Evolutionary conservation across 2,329 filamentous ascomycete species (phyloP).

Genomic region (Aspergillus fructus): DNA sequence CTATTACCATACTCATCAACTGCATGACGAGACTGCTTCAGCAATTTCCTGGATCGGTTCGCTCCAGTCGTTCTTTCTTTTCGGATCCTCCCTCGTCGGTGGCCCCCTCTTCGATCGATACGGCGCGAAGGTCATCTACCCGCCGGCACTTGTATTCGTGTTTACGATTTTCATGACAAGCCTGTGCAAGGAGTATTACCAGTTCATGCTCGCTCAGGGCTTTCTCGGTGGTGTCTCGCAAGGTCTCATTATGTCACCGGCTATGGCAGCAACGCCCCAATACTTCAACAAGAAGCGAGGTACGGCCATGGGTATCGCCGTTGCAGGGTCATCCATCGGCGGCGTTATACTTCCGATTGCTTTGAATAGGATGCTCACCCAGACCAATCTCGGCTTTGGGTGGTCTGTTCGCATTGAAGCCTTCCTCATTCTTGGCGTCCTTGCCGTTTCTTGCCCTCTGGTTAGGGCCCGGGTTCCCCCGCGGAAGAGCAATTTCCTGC

Average conservation of each 20-base stretch:
- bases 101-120: conserved; percentile 49
- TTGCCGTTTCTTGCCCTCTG: conserved; percentile 37
- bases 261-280: conserved; percentile 47
- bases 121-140: conserved; percentile 25
- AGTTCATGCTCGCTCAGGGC: conserved; percentile 44
- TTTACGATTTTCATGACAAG: conserved; percentile 33
- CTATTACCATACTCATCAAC: conserved; percentile 39
- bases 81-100: conserved; percentile 41
- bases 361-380: conserved; percentile 51
- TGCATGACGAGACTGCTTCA: conserved; percentile 30
- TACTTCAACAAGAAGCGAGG: conserved; percentile 52
- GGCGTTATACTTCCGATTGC: conserved; percentile 54
- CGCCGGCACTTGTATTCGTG: conserved; percentile 10
- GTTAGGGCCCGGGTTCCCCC: conserved; percentile 20
- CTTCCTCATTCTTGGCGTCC: conserved; percentile 50
- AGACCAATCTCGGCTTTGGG: conserved; percentile 45
- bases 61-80: conserved; percentile 44
- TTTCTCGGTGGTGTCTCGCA: conserved; percentile 11
- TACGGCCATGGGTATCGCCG: conserved; percentile 47
- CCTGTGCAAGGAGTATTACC: conserved; percentile 56
- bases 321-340: conserved; percentile 52
- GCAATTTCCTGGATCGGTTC: conserved; percentile 48
- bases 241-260: conserved; percentile 44
- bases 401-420: conserved; percentile 56
- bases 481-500: conserved; percentile 21